Evolutionary conservation across 176 grass and related monocot genomes (phyloP).

Genomic region (Microstegium vimineum): DNA sequence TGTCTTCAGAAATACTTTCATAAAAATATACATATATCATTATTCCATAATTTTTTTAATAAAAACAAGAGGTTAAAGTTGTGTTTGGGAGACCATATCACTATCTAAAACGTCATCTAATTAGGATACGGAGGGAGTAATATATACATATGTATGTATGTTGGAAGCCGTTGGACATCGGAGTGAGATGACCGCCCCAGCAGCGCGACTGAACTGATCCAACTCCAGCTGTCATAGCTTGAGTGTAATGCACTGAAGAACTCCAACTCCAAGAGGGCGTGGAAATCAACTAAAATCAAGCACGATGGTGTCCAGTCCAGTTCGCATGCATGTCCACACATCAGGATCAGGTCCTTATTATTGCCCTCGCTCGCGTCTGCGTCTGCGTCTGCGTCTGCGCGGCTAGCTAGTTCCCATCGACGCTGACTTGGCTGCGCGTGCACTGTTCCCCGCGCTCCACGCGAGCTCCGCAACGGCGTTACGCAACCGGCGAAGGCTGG

Average conservation of each 20-base stretch:
- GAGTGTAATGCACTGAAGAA: no score
- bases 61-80: no score
- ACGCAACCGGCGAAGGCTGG: background rate
- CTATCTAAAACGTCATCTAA: no score
- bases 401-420: background rate
- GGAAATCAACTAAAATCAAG: background rate
- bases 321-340: background rate
- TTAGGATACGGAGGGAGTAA: no score
- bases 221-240: no score
- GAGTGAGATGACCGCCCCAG: background rate
- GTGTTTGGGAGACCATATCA: no score
- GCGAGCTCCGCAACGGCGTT: background rate
- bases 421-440: background rate
- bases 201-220: background rate
- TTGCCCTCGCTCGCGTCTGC: no score
- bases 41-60: no score
- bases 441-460: background rate
- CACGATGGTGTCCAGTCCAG: background rate
- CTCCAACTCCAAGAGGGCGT: background rate
- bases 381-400: background rate
- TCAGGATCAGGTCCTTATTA: background rate
- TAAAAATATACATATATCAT: no score
- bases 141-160: background rate
- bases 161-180: background rate
- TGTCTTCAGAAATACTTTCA: no score